Percentiles rank a stretch among this genome's conserved stretches.
Evolutionary conservation across 768 basidiomycete genomes (phyloP).

Genomic region (Kwoniella dejecticola): DNA sequence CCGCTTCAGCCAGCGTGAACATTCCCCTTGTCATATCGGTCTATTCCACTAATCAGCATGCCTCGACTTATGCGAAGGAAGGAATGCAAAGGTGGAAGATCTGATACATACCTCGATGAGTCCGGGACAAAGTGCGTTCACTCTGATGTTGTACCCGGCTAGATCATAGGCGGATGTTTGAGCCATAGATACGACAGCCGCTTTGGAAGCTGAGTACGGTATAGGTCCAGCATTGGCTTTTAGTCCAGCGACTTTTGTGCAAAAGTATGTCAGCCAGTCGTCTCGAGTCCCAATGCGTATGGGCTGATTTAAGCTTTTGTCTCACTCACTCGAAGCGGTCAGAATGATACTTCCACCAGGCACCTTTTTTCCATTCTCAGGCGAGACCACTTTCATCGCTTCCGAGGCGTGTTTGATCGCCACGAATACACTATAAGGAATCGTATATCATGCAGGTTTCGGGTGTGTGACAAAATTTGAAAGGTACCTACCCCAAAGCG

Average conservation of each 20-base stretch:
- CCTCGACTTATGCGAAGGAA: background rate
- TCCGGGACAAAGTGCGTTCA: conserved; percentile 87
- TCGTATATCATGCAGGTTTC: background rate
- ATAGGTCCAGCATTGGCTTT: conserved; percentile 39
- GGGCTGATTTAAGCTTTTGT: conserved; percentile 20
- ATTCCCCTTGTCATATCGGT: conserved; percentile 83
- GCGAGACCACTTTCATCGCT: conserved; percentile 73
- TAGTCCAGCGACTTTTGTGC: conserved; percentile 35
- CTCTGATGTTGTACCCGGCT: conserved; percentile 76
- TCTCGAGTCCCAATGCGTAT: background rate
- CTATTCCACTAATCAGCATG: no score
- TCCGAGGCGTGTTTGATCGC: conserved; percentile 82
- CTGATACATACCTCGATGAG: conserved; percentile 71
- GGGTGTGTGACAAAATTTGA: background rate
- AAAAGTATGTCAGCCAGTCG: background rate
- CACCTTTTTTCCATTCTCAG: conserved; percentile 68
- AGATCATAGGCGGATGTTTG: conserved; percentile 79
- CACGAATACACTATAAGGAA: conserved; percentile 70
- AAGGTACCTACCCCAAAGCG: conserved; percentile 61
- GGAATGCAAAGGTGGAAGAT: no score
- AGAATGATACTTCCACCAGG: conserved; percentile 81
- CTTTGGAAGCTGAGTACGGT: conserved; percentile 86
- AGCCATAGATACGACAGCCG: conserved; percentile 87
- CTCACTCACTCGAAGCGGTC: conserved; percentile 75
- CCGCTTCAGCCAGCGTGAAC: conserved; percentile 74